Evolutionary conservation across 441 rosid genomes (phyloP), one percentile per base, ranked within the genome.

Genomic region (Euphorbia schlechtendalii): DNA sequence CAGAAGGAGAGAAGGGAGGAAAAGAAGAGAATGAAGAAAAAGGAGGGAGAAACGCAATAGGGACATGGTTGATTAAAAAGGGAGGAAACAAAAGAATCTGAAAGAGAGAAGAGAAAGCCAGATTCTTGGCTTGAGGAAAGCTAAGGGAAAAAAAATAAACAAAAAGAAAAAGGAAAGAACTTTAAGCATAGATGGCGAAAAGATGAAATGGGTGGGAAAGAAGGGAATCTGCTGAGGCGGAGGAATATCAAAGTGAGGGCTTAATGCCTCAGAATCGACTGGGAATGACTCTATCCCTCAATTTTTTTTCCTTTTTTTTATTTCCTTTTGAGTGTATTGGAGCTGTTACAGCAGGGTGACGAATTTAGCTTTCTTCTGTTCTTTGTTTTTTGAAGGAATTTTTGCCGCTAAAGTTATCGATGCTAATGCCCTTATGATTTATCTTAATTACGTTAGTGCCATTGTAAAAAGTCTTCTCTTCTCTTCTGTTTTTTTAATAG

Each of bases 51-150:
- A 69, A 74, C 27, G 75, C 61, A 77, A 73, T 70, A 63, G 70
- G 78, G 43, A 21, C 84, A 83, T 77, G 68, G 78, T 80, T 55
- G 77, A 54, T 69, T 69, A 83, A 75, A 82, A 76, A 69, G 75
- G 72, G 34, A n/a, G 56, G 36, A 30, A 56, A 57, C 32, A 41
- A 52, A 59, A 72, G 89, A 86, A 82, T 79, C 81, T 74, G 45
- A 8, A 68, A 61, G 67, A 65, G 69, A 65, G 75, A 67, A 78
- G 78, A 61, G 69, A 74, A 61, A 75, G 80, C 20, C 27, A 83
- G 94, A 92, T 90, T 92, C 98, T 90, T 88, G 80, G 89, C 98
- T 88, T 92, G 89, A 71, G 86, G 89, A 89, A 84, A 84, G 75
- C 48, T 11, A 82, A 76, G 69, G 75, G 73, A 78, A 53, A 61